Evolutionary conservation across 2,329 filamentous ascomycete species (phyloP).

Genomic region (Gyromitra esculenta): DNA sequence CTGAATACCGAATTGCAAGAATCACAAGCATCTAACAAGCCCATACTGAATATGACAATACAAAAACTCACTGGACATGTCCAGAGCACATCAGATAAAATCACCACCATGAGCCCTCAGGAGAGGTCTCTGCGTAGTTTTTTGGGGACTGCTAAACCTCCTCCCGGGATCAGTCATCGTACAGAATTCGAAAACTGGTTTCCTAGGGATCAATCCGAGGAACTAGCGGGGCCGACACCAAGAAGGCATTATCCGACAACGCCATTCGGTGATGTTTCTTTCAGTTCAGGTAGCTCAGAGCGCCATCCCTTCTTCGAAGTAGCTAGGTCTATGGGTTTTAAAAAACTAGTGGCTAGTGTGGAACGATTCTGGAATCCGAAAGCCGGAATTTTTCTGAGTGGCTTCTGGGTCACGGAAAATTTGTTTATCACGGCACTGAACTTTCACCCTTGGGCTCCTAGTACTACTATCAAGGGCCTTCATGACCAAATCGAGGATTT

Average conservation of each 20-base stretch:
- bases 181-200: constrained; percentile 40
- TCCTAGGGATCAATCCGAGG: background rate
- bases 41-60: background rate
- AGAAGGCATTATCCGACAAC: constrained; percentile 32
- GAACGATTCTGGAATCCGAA: constrained; percentile 38
- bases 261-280: constrained; percentile 34
- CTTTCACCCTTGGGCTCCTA: constrained; percentile 37
- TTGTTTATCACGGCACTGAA: constrained; percentile 44
- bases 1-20: background rate
- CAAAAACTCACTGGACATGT: background rate
- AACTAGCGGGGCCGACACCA: constrained; percentile 18
- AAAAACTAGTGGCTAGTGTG: constrained; percentile 41
- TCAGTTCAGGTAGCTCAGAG: constrained; percentile 1
- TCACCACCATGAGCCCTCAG: background rate
- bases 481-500: constrained; percentile 46
- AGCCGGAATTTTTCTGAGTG: constrained; percentile 37
- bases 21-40: background rate
- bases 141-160: constrained; percentile 17
- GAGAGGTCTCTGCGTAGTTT: constrained; percentile 22
- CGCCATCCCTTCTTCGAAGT: constrained; percentile 34
- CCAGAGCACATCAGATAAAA: background rate
- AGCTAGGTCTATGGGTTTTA: constrained; percentile 30
- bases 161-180: background rate
- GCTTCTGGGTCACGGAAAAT: constrained; percentile 43
- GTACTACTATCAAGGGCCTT: constrained; percentile 27